phyloP scores from a whole-genome alignment of 768 basidiomycete species.

The Termitomyces titanicus region DNA sequence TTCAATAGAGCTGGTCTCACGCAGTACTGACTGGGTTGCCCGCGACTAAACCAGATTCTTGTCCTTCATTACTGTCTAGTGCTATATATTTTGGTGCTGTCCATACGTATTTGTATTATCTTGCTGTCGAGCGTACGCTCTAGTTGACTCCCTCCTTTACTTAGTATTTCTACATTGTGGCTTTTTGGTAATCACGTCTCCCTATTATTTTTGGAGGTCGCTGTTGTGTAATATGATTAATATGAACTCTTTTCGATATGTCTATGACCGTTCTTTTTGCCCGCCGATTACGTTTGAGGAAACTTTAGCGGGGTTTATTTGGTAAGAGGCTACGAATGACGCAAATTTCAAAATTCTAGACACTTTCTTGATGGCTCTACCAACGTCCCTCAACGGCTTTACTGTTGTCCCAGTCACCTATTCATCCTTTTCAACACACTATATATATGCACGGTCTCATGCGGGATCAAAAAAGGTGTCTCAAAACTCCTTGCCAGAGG shows the following conservation, averaged over 20 bases:
- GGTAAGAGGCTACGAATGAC: slow-evolving; percentile 1
- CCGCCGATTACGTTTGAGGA: too few relatives aligned
- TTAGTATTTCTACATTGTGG: slow-evolving; percentile 1
- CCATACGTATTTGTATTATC: slow-evolving; percentile 14
- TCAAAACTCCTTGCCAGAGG: slow-evolving; percentile 34
- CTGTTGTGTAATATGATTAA: slow-evolving; percentile 16
- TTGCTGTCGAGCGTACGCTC: slow-evolving; percentile 8
- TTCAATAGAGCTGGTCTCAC: slow-evolving; percentile 80
- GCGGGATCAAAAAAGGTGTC: slow-evolving; percentile 39
- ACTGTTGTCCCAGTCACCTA: slow-evolving; percentile 42
- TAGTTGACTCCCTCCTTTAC: not conserved
- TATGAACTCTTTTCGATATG: slow-evolving; percentile 1
- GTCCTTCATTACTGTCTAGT: not conserved
- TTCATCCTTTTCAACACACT: slow-evolving; percentile 51
- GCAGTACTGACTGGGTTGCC: slow-evolving; percentile 84
- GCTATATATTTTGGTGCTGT: slow-evolving; percentile 14
- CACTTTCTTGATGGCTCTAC: slow-evolving; percentile 19
- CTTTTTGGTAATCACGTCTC: slow-evolving; percentile 10
- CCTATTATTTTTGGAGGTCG: slow-evolving; percentile 1
- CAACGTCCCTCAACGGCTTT: slow-evolving; percentile 42
- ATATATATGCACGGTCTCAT: slow-evolving; percentile 77
- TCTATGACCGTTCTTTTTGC: not conserved
- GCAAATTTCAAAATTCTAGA: slow-evolving; percentile 3
- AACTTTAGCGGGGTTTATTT: not conserved
- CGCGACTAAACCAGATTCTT: slow-evolving; percentile 43